A percentile compares a stretch with the other conserved stretches of the same genome.
Evolutionary conservation across 108 stramenopile species (phyloP).

Genomic region (Ochromonas danica): DNA sequence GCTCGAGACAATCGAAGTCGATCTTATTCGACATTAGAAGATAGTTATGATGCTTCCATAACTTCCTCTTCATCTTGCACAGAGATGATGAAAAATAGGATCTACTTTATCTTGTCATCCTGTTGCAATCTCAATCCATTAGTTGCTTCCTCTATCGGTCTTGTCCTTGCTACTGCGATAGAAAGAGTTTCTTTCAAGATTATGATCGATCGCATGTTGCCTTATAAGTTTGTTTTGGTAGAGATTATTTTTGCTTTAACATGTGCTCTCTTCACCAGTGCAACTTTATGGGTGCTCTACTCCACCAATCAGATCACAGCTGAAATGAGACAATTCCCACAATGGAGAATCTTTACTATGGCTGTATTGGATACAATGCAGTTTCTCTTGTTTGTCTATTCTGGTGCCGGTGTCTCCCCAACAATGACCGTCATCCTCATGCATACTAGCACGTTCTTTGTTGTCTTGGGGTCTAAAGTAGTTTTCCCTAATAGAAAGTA

Average conservation of each 20-base stretch:
- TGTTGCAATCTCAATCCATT: too few species aligned
- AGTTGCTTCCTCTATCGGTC: too few species aligned
- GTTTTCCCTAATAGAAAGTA: constrained; percentile 11
- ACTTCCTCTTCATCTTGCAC: too few species aligned
- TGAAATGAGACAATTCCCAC: constrained; percentile 19
- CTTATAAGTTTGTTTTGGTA: constrained; percentile 32
- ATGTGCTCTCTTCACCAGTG: background rate
- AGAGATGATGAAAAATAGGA: too few species aligned
- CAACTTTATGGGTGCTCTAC: background rate
- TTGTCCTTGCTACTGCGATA: background rate
- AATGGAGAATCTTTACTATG: background rate
- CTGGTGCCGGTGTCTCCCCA: constrained; percentile 8
- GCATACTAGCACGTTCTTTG: constrained; percentile 24
- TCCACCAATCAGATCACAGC: background rate
- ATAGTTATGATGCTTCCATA: too few species aligned
- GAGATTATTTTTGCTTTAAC: background rate
- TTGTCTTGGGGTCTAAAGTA: constrained; percentile 10
- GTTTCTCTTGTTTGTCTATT: constrained; percentile 19
- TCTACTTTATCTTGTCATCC: too few species aligned
- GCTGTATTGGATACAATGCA: constrained; percentile 21
- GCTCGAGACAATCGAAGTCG: too few species aligned
- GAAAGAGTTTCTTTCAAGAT: constrained; percentile 33
- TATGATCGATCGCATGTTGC: constrained; percentile 24
- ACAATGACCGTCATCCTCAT: constrained; percentile 36
- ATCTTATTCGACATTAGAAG: too few species aligned